Conservation (phyloP, 768 basidiomycete genomes). For the Boletus rex-veris region DNA sequence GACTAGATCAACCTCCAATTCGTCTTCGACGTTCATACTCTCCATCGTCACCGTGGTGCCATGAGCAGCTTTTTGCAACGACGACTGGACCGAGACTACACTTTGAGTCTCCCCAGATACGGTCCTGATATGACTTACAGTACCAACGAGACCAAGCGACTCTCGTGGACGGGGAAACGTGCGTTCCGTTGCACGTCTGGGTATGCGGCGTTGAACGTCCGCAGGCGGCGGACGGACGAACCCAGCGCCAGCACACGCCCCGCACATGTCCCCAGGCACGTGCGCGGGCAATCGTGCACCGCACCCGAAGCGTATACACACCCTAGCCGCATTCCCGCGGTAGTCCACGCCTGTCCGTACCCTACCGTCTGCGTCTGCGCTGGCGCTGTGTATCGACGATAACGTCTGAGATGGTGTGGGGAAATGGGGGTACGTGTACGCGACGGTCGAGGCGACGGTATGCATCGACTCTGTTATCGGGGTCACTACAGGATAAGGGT, state of each 20-base stretch:
- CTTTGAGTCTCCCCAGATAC: background rate
- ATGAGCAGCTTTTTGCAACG: background rate
- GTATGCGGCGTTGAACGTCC: background rate
- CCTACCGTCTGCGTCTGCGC: too few relatives aligned
- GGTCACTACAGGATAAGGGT: conserved; percentile 4
- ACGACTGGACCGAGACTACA: background rate
- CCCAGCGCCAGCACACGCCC: conserved; percentile 10
- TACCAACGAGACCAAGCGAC: background rate
- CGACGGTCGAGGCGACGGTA: background rate
- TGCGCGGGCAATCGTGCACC: conserved; percentile 4
- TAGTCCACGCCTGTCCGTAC: too few relatives aligned
- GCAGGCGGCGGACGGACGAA: background rate
- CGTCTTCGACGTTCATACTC: background rate
- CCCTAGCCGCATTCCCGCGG: background rate
- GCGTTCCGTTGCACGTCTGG: background rate
- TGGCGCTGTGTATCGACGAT: too few relatives aligned
- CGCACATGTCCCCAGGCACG: conserved; percentile 7
- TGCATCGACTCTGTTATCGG: background rate
- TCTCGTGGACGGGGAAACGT: background rate
- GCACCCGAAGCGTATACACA: conserved; percentile 23
- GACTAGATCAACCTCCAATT: conserved; percentile 11
- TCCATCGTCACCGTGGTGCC: background rate
- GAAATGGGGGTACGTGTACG: background rate
- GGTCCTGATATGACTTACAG: background rate
- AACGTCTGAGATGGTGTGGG: background rate